Evolutionary conservation across 805 yeast genomes (phyloP), one percentile per base, ranked within the genome.

Genomic region (Hanseniaspora valbyensis): DNA sequence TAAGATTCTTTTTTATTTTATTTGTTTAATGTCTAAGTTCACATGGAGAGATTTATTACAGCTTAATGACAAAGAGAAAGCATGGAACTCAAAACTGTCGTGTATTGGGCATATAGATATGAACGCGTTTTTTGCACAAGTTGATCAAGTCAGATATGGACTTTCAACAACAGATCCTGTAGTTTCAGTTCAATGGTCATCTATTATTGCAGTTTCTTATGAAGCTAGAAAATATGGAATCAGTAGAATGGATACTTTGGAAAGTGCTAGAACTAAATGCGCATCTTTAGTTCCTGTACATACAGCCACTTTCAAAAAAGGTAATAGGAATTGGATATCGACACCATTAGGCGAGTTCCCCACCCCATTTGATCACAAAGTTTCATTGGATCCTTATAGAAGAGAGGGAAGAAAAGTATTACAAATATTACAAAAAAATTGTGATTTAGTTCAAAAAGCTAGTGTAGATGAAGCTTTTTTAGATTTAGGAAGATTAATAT

Each of bases 71-170:
- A 66, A 69, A 1, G 55, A 59, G 2, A 69, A 64, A 12, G 69
- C 92, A 2, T 80, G 75, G 61, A 57, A 59, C 6, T 80, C 88
- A 54, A 86, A 90, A 2, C 67, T 90, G 10, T 72, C 95, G 0
- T 83, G 83, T 22, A 75, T 92, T 34, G 88, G 83, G 7, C 94
- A 88, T 58, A 74, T 92, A 22, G 98, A 92, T 66, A 75, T 87
- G 58, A 95, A 92, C 66, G 96, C 97, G 12, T 92, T 89, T 64
- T 92, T 84, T 65, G 95, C 98, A 0, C 98, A 92, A 61, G 92
- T 82, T 28, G 96, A 92, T 59, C 90, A 83, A 56, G 69, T 85
- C 5, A 66, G 96, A 38, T 70, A 86, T 16, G 81, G 81, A 0
- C 66, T 82, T 14, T 65, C 79, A 1, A 69, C 68, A 1, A 76